Base-by-base conservation (phyloP, 1,284 basidiomycete species). In the Sporisorium graminicola region DNA sequence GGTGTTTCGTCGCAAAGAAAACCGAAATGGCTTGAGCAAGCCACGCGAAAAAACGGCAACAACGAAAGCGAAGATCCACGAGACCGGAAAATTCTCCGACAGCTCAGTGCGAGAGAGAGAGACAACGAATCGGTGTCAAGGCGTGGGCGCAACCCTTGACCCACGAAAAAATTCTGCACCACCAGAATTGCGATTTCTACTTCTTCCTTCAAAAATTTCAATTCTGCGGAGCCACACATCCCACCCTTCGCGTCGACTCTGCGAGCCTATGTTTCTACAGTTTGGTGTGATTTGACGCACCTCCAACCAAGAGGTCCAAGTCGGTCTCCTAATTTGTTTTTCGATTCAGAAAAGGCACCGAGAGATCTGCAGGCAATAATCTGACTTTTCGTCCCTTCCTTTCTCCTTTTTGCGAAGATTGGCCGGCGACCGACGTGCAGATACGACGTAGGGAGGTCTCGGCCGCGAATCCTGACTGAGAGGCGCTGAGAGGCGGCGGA, bases 351-450 rank as follows among this genome's bases (percentile, higher is more conserved):
- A 35, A 35, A 40, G 37, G 35, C 35, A 40, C 14, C 18, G 40
- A 43, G 40, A 20, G 7, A 40, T 40, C 16, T 14, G 18, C 37
- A n/a, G 40, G 40, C 40, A 20, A 7, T 8, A n/a, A 43, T 20
- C n/a, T n/a, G n/a, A n/a, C n/a, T n/a, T n/a, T n/a, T n/a, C n/a
- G n/a, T n/a, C n/a, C n/a, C n/a, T 43, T 43, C 16, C 20, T 43
- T n/a, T 8, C n/a, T 20, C n/a, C 14, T n/a, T 40, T 40, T 40
- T 12, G 8, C 24, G 33, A 7, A 29, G 57, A 60, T 65, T 55
- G 57, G 60, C 64, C 64, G 52, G 57, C 53, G 58, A 65, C 24
- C 47, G 54, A 63, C 14, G 33, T 44, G 49, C 37, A 46, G 26
- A 31, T 13, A 44, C 26, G 24, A n/a, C 1, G 14, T 27, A 13